These are phyloP conservation scores for Gossypium schwendimanii DNA, from an alignment of 441 rosid species.

Conservation along the genomic window DNA sequence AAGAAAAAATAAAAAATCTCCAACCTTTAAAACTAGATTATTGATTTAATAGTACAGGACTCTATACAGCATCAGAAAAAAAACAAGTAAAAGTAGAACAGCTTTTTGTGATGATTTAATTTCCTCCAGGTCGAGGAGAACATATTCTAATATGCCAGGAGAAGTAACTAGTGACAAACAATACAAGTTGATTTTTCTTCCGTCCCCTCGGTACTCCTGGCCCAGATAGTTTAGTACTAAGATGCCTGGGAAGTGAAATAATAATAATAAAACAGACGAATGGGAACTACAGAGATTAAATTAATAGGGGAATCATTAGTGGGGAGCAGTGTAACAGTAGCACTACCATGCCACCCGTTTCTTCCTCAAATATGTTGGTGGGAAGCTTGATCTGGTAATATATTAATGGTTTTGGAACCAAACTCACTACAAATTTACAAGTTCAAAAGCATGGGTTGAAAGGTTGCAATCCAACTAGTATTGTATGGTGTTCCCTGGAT, in stretches of 20 bases:
- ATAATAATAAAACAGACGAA: too few relatives aligned
- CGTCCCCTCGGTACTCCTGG: neutral
- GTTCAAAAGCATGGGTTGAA: neutral
- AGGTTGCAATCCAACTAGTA: neutral
- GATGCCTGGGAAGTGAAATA: neutral
- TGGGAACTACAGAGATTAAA: neutral
- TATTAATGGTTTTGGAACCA: slow-evolving; percentile 5
- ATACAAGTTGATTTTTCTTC: too few relatives aligned
- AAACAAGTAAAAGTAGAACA: neutral
- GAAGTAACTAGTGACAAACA: too few relatives aligned
- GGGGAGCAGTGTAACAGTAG: slow-evolving; percentile 2
- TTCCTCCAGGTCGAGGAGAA: neutral
- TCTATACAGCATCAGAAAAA: neutral
- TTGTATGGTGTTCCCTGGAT: neutral
- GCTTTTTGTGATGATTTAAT: neutral
- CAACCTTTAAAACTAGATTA: neutral
- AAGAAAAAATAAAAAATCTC: neutral
- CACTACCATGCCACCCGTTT: neutral
- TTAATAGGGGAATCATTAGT: neutral
- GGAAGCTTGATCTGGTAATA: neutral
- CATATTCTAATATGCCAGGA: too few relatives aligned
- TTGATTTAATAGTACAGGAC: neutral
- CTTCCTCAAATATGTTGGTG: neutral
- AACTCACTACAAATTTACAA: neutral
- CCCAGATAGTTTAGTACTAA: neutral